phyloP scores from a whole-genome alignment of 345 rosid genomes.

The Rubroshorea leprosula region DNA sequence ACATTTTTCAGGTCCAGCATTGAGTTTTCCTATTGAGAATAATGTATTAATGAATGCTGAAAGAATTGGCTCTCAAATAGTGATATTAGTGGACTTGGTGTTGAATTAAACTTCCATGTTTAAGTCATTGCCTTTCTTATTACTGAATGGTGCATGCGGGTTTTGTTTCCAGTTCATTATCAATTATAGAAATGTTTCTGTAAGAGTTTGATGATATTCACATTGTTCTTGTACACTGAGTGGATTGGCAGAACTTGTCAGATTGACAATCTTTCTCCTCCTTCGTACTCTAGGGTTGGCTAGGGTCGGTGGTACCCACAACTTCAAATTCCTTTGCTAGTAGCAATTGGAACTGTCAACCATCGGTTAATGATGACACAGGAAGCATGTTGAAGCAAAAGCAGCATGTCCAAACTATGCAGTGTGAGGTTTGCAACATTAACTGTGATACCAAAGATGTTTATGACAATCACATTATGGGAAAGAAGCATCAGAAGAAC shows the following conservation, averaged over 20 bases:
- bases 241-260: too few relatives aligned
- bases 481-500: slow-evolving; percentile 24
- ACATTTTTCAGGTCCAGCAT: too few relatives aligned
- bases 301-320: slow-evolving; percentile 3
- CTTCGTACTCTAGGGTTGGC: slow-evolving; percentile 13
- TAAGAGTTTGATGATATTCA: too few relatives aligned
- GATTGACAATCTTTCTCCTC: background rate
- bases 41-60: background rate
- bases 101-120: too few relatives aligned
- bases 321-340: slow-evolving; percentile 6
- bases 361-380: slow-evolving; percentile 15
- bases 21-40: background rate
- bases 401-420: slow-evolving; percentile 6
- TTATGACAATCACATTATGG: slow-evolving; percentile 19
- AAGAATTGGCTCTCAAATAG: too few relatives aligned
- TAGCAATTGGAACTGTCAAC: slow-evolving; percentile 11
- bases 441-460: slow-evolving; percentile 26
- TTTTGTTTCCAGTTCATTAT: background rate
- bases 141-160: background rate
- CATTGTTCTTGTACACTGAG: too few relatives aligned
- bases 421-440: slow-evolving; percentile 29
- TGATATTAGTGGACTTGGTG: too few relatives aligned
- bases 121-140: too few relatives aligned
- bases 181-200: too few relatives aligned
- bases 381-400: slow-evolving; percentile 3